Conservation (phyloP, 2,329 filamentous ascomycete genomes). For the Ceratocystiopsis sp. region DNA sequence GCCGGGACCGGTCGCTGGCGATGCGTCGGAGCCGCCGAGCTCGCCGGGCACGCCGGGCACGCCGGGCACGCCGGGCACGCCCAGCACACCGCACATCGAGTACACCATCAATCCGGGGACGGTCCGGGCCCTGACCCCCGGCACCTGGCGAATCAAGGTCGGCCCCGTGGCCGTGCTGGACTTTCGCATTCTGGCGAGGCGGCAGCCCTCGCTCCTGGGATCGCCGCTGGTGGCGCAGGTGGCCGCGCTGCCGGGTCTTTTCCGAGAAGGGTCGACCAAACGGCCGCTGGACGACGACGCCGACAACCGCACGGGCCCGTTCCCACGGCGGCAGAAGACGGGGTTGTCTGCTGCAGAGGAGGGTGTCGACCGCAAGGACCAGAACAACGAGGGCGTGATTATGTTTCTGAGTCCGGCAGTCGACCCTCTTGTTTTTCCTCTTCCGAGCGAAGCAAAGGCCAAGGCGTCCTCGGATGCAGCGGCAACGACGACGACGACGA, state of each 20-base stretch:
- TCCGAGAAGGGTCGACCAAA: slow-evolving; percentile 26
- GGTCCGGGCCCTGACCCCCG: slow-evolving; percentile 31
- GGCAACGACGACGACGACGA: too few relatives aligned
- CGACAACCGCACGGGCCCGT: slow-evolving; percentile 19
- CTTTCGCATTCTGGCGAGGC: slow-evolving; percentile 40
- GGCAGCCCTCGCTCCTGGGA: slow-evolving; percentile 5
- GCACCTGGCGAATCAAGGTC: slow-evolving; percentile 39
- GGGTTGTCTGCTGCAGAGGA: slow-evolving; percentile 15
- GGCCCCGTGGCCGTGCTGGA: slow-evolving; percentile 33
- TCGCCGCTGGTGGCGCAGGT: too few relatives aligned
- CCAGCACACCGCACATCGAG: slow-evolving; percentile 10
- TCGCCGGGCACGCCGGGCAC: too few relatives aligned
- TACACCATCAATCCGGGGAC: slow-evolving; percentile 23
- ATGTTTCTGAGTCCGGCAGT: slow-evolving; percentile 34
- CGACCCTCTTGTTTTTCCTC: slow-evolving; percentile 33
- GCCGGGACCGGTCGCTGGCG: slow-evolving; percentile 17
- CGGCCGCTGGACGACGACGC: slow-evolving; percentile 29
- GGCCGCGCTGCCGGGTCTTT: too few relatives aligned
- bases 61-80: background rate
- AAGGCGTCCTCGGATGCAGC: too few relatives aligned
- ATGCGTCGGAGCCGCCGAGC: background rate
- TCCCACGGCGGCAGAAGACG: slow-evolving; percentile 16
- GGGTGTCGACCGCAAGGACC: background rate
- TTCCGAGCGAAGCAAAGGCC: slow-evolving; percentile 23
- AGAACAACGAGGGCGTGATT: slow-evolving; percentile 32